Conservation (phyloP, 2,329 filamentous ascomycete species). For the Colletotrichum eleusines region DNA sequence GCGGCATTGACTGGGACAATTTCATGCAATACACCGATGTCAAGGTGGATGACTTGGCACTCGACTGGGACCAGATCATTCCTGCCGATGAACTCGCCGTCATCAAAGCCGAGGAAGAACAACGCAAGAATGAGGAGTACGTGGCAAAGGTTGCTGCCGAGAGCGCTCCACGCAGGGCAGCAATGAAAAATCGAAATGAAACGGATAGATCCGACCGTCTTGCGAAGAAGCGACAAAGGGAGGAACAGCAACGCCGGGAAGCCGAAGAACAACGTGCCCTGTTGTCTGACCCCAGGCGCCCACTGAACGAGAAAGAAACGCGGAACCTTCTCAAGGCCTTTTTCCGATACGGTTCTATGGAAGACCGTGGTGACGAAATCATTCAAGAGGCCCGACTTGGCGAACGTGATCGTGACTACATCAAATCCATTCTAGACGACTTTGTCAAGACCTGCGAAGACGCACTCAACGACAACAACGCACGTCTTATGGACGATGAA, state of each 20-base stretch:
- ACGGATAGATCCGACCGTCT: slow-evolving; percentile 74
- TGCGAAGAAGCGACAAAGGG: slow-evolving; percentile 74
- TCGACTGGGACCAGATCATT: slow-evolving; percentile 99
- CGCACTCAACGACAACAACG: slow-evolving; percentile 75
- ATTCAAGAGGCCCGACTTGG: slow-evolving; percentile 86
- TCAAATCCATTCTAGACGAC: slow-evolving; percentile 81
- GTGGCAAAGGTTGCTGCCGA: slow-evolving; percentile 86
- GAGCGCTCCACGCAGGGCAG: slow-evolving; percentile 82
- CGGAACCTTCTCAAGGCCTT: slow-evolving; percentile 92
- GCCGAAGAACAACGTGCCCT: slow-evolving; percentile 80
- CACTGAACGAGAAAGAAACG: slow-evolving; percentile 91
- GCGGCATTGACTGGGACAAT: slow-evolving; percentile 86
- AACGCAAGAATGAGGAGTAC: slow-evolving; percentile 84
- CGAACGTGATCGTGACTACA: slow-evolving; percentile 84
- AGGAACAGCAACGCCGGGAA: slow-evolving; percentile 77
- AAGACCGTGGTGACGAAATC: slow-evolving; percentile 89
- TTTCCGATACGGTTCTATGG: slow-evolving; percentile 89
- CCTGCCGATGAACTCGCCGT: slow-evolving; percentile 91
- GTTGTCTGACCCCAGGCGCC: slow-evolving; percentile 85
- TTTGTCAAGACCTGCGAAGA: slow-evolving; percentile 71
- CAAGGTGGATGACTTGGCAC: slow-evolving; percentile 82
- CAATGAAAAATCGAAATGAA: slow-evolving; percentile 69
- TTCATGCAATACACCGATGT: slow-evolving; percentile 99
- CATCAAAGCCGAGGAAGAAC: slow-evolving; percentile 90
- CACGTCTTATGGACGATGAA: slow-evolving; percentile 82